Evolutionary conservation across 495 filamentous ascomycete genomes (phyloP).

Genomic region (Xylaria flabelliformis): DNA sequence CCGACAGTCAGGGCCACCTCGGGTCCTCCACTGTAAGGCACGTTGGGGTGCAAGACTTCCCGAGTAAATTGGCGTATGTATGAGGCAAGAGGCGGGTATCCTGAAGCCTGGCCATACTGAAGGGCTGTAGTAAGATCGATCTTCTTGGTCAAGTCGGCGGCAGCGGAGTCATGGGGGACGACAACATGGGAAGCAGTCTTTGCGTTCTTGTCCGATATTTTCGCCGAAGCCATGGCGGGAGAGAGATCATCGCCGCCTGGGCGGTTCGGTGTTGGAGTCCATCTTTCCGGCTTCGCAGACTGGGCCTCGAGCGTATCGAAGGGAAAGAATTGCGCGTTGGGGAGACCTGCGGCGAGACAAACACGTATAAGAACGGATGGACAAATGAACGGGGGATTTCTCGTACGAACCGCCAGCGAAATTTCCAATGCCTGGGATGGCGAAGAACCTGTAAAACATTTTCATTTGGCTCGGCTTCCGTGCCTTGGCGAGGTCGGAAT

Average conservation of each 20-base stretch:
- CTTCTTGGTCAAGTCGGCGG: conserved; percentile 61
- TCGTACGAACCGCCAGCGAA: conserved; percentile 78
- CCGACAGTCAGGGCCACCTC: conserved; percentile 80
- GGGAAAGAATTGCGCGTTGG: conserved; percentile 81
- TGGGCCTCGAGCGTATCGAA: conserved; percentile 90
- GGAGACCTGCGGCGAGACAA: conserved; percentile 63
- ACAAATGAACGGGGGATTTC: conserved; percentile 14
- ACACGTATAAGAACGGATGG: not conserved
- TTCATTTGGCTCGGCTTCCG: conserved; percentile 72
- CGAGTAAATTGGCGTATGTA: conserved; percentile 81
- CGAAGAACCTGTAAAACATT: conserved; percentile 82
- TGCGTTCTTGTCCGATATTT: not conserved
- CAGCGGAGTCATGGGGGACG: conserved; percentile 70
- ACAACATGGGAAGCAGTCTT: conserved; percentile 59
- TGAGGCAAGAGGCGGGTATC: conserved; percentile 74
- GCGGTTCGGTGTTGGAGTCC: conserved; percentile 68
- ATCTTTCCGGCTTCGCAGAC: conserved; percentile 73
- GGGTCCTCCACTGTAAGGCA: conserved; percentile 78
- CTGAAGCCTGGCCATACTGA: conserved; percentile 82
- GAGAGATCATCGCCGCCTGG: conserved; percentile 47
- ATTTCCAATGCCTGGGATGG: conserved; percentile 80
- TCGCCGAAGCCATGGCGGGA: conserved; percentile 7
- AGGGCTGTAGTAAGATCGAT: conserved; percentile 84
- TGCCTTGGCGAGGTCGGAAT: conserved; percentile 68
- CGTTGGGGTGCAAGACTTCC: conserved; percentile 76